Conservation (phyloP, 2,329 filamentous ascomycete genomes). For the Diaporthe destruens region DNA sequence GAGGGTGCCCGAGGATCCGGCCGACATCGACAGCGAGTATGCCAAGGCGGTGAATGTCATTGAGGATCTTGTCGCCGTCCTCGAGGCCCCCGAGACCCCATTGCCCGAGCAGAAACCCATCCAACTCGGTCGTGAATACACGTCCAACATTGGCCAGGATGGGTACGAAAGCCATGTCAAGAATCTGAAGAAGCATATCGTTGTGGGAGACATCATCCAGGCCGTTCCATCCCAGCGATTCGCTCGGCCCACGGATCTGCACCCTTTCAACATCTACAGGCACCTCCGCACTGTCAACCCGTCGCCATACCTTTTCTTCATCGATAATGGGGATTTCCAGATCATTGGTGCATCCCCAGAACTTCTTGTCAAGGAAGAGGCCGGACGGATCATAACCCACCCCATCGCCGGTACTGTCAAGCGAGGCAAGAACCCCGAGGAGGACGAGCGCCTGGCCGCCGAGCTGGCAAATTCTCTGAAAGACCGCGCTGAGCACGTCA, state of each 20-base stretch:
- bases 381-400: slow-evolving; percentile 90
- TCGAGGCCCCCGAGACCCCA: slow-evolving; percentile 81
- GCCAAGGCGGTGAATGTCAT: slow-evolving; percentile 74
- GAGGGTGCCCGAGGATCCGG: slow-evolving; percentile 65
- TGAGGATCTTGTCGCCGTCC: slow-evolving; percentile 74
- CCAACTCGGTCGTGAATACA: slow-evolving; percentile 80
- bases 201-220: slow-evolving; percentile 94
- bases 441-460: slow-evolving; percentile 83
- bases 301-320: slow-evolving; percentile 96
- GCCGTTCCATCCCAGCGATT: slow-evolving; percentile 96
- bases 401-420: slow-evolving; percentile 97
- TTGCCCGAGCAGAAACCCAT: slow-evolving; percentile 83
- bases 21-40: slow-evolving; percentile 77
- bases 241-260: slow-evolving; percentile 86
- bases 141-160: slow-evolving; percentile 88
- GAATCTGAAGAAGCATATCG: slow-evolving; percentile 89
- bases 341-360: slow-evolving; percentile 96
- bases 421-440: slow-evolving; percentile 82
- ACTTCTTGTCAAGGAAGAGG: slow-evolving; percentile 91
- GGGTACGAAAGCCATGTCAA: slow-evolving; percentile 95
- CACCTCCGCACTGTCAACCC: slow-evolving; percentile 97
- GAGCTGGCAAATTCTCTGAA: slow-evolving; percentile 86
- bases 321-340: slow-evolving; percentile 92
- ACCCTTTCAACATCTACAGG: slow-evolving; percentile 98
- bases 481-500: slow-evolving; percentile 94